Percentiles rank a stretch among this genome's conserved stretches.
phyloP scores from a whole-genome alignment of 768 basidiomycete species.

The Pulveroboletus sp. region DNA sequence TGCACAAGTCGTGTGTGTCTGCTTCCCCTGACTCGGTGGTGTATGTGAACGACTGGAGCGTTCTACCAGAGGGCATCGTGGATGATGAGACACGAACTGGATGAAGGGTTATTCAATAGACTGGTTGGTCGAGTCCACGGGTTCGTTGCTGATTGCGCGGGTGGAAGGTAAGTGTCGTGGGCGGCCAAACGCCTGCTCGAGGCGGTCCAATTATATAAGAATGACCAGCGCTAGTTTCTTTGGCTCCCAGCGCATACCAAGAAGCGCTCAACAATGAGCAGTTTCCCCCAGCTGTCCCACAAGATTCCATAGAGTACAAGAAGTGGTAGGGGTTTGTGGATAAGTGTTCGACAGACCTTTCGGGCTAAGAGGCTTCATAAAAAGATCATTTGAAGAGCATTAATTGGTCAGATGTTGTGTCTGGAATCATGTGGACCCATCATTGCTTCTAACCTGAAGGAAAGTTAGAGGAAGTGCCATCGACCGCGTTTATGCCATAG shows the following conservation, averaged over 20 bases:
- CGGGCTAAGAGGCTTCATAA: background rate
- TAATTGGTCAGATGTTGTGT: background rate
- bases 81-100: background rate
- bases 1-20: background rate
- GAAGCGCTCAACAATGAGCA: background rate
- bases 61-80: background rate
- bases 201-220: background rate
- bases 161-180: too few species aligned
- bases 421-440: background rate
- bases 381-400: background rate
- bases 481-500: background rate
- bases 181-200: background rate
- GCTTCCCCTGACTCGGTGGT: rapidly evolving
- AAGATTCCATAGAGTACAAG: too few species aligned
- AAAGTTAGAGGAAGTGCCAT: too few species aligned
- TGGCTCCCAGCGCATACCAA: background rate
- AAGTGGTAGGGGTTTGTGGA: background rate
- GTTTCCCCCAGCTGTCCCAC: background rate
- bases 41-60: background rate
- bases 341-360: too few species aligned
- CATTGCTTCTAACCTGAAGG: background rate
- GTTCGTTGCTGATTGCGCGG: background rate
- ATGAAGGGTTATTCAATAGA: background rate
- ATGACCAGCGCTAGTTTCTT: background rate
- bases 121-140: background rate